phyloP scores from a whole-genome alignment of 2,329 filamentous ascomycete species.

The Raffaelea ambrosiae region DNA sequence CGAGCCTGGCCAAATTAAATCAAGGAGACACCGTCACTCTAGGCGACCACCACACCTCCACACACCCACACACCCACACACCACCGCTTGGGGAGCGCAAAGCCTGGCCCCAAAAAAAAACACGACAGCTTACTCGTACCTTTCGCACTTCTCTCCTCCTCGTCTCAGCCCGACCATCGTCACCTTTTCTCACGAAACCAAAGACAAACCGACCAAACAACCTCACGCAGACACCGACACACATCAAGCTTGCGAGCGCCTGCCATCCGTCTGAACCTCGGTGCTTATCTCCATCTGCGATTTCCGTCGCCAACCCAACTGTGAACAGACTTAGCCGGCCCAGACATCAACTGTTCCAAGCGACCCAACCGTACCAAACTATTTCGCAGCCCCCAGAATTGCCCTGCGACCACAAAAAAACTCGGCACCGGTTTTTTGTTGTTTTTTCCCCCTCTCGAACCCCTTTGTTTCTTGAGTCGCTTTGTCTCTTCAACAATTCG shows the following conservation, averaged over 20 bases:
- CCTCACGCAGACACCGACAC: neutral
- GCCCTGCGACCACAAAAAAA: too few species aligned
- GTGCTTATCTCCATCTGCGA: too few species aligned
- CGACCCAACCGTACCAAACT: too few species aligned
- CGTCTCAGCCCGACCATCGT: neutral
- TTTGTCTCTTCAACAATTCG: too few species aligned
- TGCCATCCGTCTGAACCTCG: neutral
- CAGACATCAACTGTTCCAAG: too few species aligned
- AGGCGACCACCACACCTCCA: constrained; percentile 1
- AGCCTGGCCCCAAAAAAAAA: neutral
- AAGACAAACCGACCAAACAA: neutral
- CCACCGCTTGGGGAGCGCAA: neutral
- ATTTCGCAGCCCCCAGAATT: too few species aligned
- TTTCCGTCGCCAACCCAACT: too few species aligned
- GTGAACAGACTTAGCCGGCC: too few species aligned
- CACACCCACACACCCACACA: neutral
- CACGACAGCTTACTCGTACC: neutral
- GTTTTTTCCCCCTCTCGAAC: too few species aligned
- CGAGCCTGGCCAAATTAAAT: constrained; percentile 1
- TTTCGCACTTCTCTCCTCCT: neutral
- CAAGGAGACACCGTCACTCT: constrained; percentile 3
- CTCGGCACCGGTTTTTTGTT: too few species aligned
- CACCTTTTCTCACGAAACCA: neutral
- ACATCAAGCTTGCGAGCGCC: neutral
- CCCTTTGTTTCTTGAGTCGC: too few species aligned